Base-by-base conservation (phyloP, 768 basidiomycete genomes). In the Boletus rubroflammeus region DNA sequence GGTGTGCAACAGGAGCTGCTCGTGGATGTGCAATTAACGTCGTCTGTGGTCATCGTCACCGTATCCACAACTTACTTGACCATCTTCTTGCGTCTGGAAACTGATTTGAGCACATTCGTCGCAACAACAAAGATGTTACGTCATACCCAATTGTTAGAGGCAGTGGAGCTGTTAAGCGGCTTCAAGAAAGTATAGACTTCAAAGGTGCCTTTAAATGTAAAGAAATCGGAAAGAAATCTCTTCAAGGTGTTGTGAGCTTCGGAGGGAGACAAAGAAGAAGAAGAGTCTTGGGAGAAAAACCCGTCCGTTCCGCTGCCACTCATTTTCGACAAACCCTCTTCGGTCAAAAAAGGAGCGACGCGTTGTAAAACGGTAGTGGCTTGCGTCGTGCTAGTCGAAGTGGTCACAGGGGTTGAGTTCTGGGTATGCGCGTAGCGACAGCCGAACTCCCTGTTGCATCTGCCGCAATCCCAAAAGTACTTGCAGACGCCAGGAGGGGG, bases 101-200 rank as follows among this genome's bases (percentile, higher is more conserved):
- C 35, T 32, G 42, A 38, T 9, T 59, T 48, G n/a, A 58, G 42
- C 26, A 42, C 25, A 14, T 26, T 21, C 9, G 4, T 14, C 2
- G 34, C 19, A n/a, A 53, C 8, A 19, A 38, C 25, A 50, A 15
- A 47, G 3, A n/a, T 11, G 9, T 40, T 9, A 31, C 51, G 66
- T 44, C 64, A 3, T 59, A 81, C 81, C 80, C 81, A 81, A 47
- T 56, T 51, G 48, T 78, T 78, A 1, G 67, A 67, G 0, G 70
- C 47, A 35, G 70, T 75, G 2, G 76, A 73, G 45, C 75, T 79
- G 19, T 57, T 71, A 3, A 80, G 14, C 6, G 64, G 53, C 15
- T 50, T 57, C 55, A 71, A 47, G 54, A 84, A 85, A 1, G 72
- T 68, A 59, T 83, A 82, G 1, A 82, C 55, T 5, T 82, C 69